Base-by-base conservation (phyloP, 306 rosid species). In the Cucumis melo region DNA sequence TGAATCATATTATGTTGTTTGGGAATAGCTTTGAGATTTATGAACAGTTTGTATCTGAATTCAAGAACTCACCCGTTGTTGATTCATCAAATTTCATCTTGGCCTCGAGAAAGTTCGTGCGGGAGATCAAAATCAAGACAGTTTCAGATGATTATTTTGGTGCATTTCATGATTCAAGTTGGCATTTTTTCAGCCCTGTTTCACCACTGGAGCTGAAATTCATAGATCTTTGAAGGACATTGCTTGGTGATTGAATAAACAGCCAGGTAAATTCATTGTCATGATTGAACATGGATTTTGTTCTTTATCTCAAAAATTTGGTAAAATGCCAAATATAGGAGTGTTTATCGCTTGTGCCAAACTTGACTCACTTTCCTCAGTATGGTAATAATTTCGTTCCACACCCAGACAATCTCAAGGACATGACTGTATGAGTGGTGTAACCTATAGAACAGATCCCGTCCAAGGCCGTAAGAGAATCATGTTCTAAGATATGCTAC, bases 141-240 rank as follows among this genome's bases (percentile, higher is more conserved):
- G 72, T 83, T 80, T 90, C 91, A 7, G 90, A 89, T 80, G 90
- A 91, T 78, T 91, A 87, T 81, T 91, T 85, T 78, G 81, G 82
- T 73, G 98, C 94, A 76, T 90, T 93, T 50, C 98, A 90, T 76
- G 91, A 90, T 81, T 88, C 91, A 57, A 93, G 98, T 89, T 91
- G 94, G 96, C 98, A 91, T 82, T 85, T 91, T 84, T 91, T 93
- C 75, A 65, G 51, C 80, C 75, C 80, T n/a, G 65, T 78, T 78
- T 38, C 20, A 32, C 63, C 57, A 5, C 34, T 39, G 23, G 65
- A 64, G 80, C 75, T 78, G 65, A 54, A 78, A 32, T 77, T 77
- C 71, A 61, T 46, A 48, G 60, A 73, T 20, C 15, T 23, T 73
- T 73, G 2, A 36, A 73, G 58, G 44, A 19, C 46, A 48, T 72